phyloP scores from a whole-genome alignment of 164 flowering plant genomes.

The Nymphaea colorata region DNA sequence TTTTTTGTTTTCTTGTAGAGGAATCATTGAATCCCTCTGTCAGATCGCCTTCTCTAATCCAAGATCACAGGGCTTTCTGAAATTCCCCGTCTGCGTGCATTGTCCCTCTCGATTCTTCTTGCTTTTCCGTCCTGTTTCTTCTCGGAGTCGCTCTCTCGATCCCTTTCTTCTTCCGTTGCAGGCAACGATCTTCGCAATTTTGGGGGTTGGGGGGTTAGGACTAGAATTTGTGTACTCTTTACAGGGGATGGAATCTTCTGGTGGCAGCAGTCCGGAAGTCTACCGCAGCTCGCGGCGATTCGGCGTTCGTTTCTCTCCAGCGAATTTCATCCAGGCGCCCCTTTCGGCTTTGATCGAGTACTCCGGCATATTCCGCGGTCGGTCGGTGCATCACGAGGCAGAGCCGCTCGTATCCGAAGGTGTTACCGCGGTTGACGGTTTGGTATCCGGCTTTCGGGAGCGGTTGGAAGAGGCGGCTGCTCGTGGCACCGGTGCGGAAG shows the following conservation, averaged over 20 bases:
- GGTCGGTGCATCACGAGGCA: slow-evolving; percentile 39
- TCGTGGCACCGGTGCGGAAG: slow-evolving; percentile 48
- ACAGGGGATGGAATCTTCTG: not conserved
- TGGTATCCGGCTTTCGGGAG: slow-evolving; percentile 2
- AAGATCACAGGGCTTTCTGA: no score
- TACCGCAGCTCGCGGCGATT: slow-evolving; percentile 29
- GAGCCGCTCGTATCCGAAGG: slow-evolving; percentile 11
- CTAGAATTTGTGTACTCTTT: no score
- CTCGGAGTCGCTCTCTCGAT: no score
- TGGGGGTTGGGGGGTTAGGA: no score
- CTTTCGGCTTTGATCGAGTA: slow-evolving; percentile 77
- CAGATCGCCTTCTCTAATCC: no score
- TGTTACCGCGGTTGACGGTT: not conserved
- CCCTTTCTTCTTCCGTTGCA: no score
- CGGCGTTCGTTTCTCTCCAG: slow-evolving; percentile 50
- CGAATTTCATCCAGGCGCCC: slow-evolving; percentile 71
- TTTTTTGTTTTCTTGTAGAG: no score
- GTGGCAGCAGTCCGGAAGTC: not conserved
- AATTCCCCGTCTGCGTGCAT: no score
- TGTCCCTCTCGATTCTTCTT: no score
- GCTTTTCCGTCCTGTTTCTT: no score
- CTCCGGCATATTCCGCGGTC: slow-evolving; percentile 57
- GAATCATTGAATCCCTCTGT: no score
- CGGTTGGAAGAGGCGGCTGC: slow-evolving; percentile 22
- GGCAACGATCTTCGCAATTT: no score